Evolutionary conservation across 768 basidiomycete species (phyloP).

Genomic region (Rhodotorula sphaerocarpa): DNA sequence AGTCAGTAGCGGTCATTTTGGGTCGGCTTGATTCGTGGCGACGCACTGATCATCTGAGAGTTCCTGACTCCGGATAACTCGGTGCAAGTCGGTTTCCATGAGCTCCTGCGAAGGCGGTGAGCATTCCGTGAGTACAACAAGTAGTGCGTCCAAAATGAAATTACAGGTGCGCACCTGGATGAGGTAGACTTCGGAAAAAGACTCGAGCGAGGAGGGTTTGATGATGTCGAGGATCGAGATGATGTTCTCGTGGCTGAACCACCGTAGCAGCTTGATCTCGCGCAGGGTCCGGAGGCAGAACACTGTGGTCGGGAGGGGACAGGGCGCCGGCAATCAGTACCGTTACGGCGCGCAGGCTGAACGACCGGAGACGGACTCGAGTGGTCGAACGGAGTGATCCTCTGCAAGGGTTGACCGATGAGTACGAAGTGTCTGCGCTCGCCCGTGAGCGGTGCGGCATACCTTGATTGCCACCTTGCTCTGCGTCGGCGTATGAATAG

Average conservation of each 20-base stretch:
- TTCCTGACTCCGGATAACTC: slow-evolving; percentile 89
- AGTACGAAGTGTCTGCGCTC: no score
- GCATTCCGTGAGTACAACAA: not conserved
- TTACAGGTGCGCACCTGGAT: slow-evolving; percentile 33
- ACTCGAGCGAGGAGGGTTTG: slow-evolving; percentile 68
- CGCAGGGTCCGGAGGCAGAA: slow-evolving; percentile 79
- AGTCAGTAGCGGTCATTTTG: not conserved
- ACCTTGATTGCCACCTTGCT: slow-evolving; percentile 87
- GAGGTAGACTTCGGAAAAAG: slow-evolving; percentile 79
- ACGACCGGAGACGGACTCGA: slow-evolving; percentile 49
- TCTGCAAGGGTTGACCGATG: slow-evolving; percentile 47
- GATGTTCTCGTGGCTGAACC: slow-evolving; percentile 54
- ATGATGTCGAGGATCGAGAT: slow-evolving; percentile 84
- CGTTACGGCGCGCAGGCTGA: no score
- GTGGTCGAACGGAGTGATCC: slow-evolving; percentile 90
- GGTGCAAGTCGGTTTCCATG: slow-evolving; percentile 58
- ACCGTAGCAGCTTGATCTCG: slow-evolving; percentile 66
- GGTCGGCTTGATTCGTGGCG: slow-evolving; percentile 51
- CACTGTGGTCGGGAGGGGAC: slow-evolving; percentile 45
- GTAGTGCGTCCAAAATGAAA: no score
- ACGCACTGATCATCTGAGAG: slow-evolving; percentile 90
- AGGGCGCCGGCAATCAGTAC: no score
- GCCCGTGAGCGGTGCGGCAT: not conserved
- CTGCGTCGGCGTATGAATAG: slow-evolving; percentile 72
- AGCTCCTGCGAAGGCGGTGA: slow-evolving; percentile 30